Conservation (phyloP, 495 filamentous ascomycete genomes). For the Cryomyces antarcticus region DNA sequence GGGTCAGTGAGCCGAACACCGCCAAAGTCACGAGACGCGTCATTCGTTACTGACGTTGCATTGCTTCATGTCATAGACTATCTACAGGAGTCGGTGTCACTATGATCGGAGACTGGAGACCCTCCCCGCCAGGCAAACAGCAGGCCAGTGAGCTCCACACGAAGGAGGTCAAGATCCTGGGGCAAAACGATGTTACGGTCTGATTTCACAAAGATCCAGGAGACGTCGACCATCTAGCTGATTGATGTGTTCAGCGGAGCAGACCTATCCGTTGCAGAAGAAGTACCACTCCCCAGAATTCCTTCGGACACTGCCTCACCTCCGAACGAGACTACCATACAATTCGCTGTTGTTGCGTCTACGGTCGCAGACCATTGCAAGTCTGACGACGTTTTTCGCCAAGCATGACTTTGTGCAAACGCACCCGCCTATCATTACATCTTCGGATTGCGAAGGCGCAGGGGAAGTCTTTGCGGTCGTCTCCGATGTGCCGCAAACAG, state of each 20-base stretch:
- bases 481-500: conserved; percentile 14
- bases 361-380: conserved; percentile 58
- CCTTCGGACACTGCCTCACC: conserved; percentile 72
- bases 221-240: not conserved
- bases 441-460: conserved; percentile 92
- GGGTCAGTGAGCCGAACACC: conserved; percentile 33
- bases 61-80: conserved; percentile 30
- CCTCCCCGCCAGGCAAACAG: conserved; percentile 42
- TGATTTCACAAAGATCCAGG: not conserved
- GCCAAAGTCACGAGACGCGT: too few relatives aligned
- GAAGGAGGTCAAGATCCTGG: conserved; percentile 44
- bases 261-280: conserved; percentile 85
- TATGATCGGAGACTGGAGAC: conserved; percentile 59
- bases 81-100: conserved; percentile 61
- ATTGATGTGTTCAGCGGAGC: conserved; percentile 1
- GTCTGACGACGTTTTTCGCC: conserved; percentile 51
- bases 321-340: conserved; percentile 65
- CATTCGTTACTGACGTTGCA: not conserved
- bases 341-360: conserved; percentile 65
- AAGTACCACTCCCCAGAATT: conserved; percentile 84
- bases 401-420: conserved; percentile 58
- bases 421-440: conserved; percentile 85
- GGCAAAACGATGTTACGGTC: conserved; percentile 52
- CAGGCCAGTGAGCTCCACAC: conserved; percentile 71
- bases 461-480: conserved; percentile 80